Percentiles rank a stretch among this genome's conserved stretches.
phyloP scores from a whole-genome alignment of 768 basidiomycete species.

The Holtermanniella nyarrowii region DNA sequence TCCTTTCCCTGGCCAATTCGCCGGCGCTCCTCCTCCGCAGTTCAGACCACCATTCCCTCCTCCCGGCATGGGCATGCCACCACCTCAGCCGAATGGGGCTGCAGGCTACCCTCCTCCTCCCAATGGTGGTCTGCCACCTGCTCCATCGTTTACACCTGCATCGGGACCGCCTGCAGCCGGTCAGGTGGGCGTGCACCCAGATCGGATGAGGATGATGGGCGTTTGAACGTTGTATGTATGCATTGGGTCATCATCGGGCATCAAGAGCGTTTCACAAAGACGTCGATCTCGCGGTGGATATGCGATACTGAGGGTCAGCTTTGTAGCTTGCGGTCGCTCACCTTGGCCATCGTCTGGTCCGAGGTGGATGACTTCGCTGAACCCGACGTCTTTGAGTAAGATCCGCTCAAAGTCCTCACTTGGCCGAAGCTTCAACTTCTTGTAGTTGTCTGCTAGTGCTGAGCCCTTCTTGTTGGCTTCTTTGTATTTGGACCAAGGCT shows the following conservation, averaged over 20 bases:
- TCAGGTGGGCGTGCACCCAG: constrained; percentile 34
- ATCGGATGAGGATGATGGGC: constrained; percentile 40
- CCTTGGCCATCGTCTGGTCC: too few relatives aligned
- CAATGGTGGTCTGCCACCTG: neutral
- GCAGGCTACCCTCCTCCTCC: constrained; percentile 9
- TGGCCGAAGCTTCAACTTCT: constrained; percentile 12
- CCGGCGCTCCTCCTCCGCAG: constrained; percentile 11
- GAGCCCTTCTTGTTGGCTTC: constrained; percentile 8
- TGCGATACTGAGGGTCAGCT: neutral
- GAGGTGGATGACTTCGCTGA: too few relatives aligned
- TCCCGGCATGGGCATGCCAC: constrained; percentile 7
- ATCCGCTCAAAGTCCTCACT: constrained; percentile 11
- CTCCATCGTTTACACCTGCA: constrained; percentile 5
- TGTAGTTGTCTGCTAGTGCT: constrained; percentile 8
- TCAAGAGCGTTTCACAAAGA: neutral
- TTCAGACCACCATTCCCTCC: constrained; percentile 25
- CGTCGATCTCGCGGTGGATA: neutral
- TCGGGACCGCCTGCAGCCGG: constrained; percentile 12
- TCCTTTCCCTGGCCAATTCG: constrained; percentile 13
- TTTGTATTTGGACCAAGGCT: constrained; percentile 20
- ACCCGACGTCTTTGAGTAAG: constrained; percentile 13
- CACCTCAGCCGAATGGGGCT: constrained; percentile 14
- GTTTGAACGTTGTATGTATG: constrained; percentile 6
- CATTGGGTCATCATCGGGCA: neutral
- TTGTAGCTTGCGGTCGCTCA: too few relatives aligned